Evolutionary conservation across 169 alveolate species (phyloP), one percentile per base, ranked within the genome.

Genomic region (Eimeria tenella): DNA sequence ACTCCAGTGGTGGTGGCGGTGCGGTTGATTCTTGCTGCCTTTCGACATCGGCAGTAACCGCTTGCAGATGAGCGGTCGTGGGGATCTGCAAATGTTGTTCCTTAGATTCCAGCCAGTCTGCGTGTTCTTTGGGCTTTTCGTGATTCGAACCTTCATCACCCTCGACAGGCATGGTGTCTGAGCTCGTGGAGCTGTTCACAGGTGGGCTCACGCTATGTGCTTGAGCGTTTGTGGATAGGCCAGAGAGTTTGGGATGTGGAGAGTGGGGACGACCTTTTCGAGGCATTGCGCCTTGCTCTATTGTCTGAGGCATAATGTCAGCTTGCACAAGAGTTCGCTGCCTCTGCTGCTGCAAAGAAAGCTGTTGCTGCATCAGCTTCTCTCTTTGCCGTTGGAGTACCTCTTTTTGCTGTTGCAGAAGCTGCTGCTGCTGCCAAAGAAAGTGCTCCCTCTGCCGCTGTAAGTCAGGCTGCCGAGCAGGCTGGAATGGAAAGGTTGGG

Each of bases 361-460:
- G 79, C 79, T 84, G 91, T 49, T 84, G 91, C 53, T 84, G 91
- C 91, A 84, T 58, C 60, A 84, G 79, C 23, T 55, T 84, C 53
- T 84, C 91, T 23, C 42, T 84, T 62, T 84, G 91, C 63, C 62
- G 91, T 62, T 62, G 91, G 15, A 84, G 91, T 0, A 84, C 81
- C 81, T 84, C 91, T 42, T 60, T 58, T 62, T 84, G 91, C 79
- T 53, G 60, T 50, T 62, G 81, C 63, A 84, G 81, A 52, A 84
- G 91, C 56, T 84, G 91, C 52, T 84, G 91, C 74, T 84, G 91
- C 91, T 84, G 91, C 91, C 91, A 84, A 19, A 84, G 79, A 62
- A 84, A 53, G 17, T 62, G 60, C 15, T 55, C 91, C 79, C 70
- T 52, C 62, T 84, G 91, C 79, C 23, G 19, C 79, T 84, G 91